A percentile compares a stretch with the other conserved stretches of the same genome.
Evolutionary conservation across 495 filamentous ascomycete genomes (phyloP).

Genomic region (Thozetella sp.): DNA sequence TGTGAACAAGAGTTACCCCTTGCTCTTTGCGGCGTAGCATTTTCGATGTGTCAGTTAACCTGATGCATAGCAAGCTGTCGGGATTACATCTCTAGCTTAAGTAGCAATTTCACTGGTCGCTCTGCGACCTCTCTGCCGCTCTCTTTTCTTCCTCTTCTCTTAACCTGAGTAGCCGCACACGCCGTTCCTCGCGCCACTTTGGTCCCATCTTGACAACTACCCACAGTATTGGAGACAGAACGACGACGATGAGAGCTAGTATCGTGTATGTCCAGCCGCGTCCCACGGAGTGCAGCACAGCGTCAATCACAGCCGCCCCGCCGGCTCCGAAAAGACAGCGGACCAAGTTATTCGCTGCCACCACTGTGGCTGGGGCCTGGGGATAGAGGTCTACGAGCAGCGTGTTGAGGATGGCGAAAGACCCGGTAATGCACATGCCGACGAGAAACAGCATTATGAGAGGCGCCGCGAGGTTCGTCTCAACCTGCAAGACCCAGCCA

Average conservation of each 20-base stretch:
- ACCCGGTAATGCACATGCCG: slow-evolving; percentile 52
- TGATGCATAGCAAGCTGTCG: no score
- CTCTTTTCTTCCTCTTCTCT: slow-evolving; percentile 19
- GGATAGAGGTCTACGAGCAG: slow-evolving; percentile 49
- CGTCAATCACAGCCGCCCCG: slow-evolving; percentile 42
- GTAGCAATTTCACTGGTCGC: not conserved
- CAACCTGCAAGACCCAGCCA: slow-evolving; percentile 57
- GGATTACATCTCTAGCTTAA: not conserved
- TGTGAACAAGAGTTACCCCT: no score
- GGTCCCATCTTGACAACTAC: slow-evolving; percentile 38
- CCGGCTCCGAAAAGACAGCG: slow-evolving; percentile 45
- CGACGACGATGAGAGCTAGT: slow-evolving; percentile 35
- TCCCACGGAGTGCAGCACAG: slow-evolving; percentile 41
- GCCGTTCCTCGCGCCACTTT: slow-evolving; percentile 38
- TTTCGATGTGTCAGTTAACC: no score
- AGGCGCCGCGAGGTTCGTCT: slow-evolving; percentile 47
- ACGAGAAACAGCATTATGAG: slow-evolving; percentile 59
- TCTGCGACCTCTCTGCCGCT: slow-evolving; percentile 4
- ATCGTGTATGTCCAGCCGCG: slow-evolving; percentile 50
- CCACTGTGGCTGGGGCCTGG: slow-evolving; percentile 43
- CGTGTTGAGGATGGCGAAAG: slow-evolving; percentile 51
- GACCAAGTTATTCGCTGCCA: slow-evolving; percentile 48
- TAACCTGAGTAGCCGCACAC: slow-evolving; percentile 22
- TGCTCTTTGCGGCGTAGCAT: not conserved
- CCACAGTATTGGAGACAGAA: slow-evolving; percentile 35